Percentiles rank a stretch among this genome's conserved stretches.
phyloP scores from a whole-genome alignment of 192 early-diverging fungal species.

The Coemansia furcata region DNA sequence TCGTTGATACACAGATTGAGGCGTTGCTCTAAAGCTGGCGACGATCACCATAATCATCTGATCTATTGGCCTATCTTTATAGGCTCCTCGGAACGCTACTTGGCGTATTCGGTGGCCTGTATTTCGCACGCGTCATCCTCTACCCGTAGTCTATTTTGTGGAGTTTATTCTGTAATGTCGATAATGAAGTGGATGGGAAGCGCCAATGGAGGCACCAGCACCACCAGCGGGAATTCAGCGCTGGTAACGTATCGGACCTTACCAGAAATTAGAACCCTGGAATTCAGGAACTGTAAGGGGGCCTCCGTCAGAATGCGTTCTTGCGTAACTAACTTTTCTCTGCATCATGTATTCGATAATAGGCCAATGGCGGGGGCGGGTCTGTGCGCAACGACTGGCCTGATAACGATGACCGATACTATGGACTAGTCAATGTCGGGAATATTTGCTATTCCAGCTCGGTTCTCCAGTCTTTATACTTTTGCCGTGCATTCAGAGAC shows the following conservation, averaged over 20 bases:
- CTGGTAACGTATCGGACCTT: constrained; percentile 4
- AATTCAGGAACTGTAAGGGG: not conserved
- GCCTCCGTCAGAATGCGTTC: not conserved
- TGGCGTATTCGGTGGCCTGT: not conserved
- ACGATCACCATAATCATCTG: no score
- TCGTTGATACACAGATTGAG: not conserved
- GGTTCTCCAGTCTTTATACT: constrained; percentile 94
- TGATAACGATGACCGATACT: constrained; percentile 75
- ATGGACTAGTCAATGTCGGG: constrained; percentile 87
- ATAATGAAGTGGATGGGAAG: constrained; percentile 67
- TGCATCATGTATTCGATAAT: not conserved
- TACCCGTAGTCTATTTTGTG: no score
- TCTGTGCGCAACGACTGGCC: constrained; percentile 36
- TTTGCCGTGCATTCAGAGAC: constrained; percentile 91
- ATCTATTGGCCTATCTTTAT: no score
- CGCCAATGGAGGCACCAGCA: constrained; percentile 9
- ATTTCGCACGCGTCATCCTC: no score
- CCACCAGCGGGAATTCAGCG: constrained; percentile 17
- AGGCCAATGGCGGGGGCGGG: constrained; percentile 25
- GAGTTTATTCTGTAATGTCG: constrained; percentile 45
- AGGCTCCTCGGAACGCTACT: no score
- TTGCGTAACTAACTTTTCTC: not conserved
- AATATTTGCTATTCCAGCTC: constrained; percentile 87
- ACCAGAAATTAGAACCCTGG: not conserved
- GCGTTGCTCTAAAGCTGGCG: no score